These are phyloP conservation scores for Magnolia changhungtana DNA, from an alignment of 164 flowering plant genomes.

Conservation along the genomic window DNA sequence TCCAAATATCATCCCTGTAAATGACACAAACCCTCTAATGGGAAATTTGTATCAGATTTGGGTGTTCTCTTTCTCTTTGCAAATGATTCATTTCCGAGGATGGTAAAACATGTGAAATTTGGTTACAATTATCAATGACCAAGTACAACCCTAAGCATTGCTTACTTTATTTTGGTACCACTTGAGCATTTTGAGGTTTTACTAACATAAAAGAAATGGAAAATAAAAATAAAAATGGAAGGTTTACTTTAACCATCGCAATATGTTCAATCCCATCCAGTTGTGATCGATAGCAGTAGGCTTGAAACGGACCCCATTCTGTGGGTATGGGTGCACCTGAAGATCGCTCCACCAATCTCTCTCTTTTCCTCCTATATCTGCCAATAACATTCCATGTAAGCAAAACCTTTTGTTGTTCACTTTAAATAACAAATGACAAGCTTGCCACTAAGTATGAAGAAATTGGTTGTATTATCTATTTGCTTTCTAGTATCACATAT, in stretches of 20 bases:
- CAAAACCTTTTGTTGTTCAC: not conserved
- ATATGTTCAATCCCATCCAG: constrained; percentile 96
- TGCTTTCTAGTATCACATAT: not conserved
- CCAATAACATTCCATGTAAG: constrained; percentile 13
- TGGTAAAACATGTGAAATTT: too few species aligned
- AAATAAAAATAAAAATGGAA: not conserved
- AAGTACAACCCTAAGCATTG: not conserved
- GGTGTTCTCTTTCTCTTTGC: too few species aligned
- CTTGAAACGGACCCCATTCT: constrained; percentile 87
- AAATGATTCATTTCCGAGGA: too few species aligned
- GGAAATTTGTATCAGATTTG: too few species aligned
- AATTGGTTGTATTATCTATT: not conserved
- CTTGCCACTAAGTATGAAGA: not conserved
- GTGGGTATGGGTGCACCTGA: constrained; percentile 80
- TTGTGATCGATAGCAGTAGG: constrained; percentile 74
- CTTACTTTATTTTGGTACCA: not conserved
- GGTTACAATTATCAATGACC: not conserved
- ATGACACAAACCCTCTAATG: too few species aligned
- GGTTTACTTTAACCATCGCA: constrained; percentile 93
- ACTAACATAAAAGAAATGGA: not conserved
- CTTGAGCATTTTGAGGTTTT: not conserved
- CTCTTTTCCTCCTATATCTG: constrained; percentile 95
- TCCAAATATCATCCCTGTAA: too few species aligned
- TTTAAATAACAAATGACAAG: not conserved
- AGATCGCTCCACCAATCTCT: constrained; percentile 68